Base-by-base conservation (phyloP, 164 flowering plant species). In the Malania oleifera region DNA sequence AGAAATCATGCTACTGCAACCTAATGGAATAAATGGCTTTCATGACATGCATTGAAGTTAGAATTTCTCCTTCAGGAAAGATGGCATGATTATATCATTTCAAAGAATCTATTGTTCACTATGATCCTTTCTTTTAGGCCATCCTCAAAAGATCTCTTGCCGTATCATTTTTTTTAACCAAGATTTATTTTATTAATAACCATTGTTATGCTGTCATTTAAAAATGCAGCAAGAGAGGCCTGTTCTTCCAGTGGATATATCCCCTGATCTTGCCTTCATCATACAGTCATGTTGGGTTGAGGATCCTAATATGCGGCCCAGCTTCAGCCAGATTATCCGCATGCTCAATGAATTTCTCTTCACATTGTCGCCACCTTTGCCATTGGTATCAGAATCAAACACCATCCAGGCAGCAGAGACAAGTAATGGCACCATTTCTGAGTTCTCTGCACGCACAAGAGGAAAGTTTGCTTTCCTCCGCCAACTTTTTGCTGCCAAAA, bases 211-310 rank as follows among this genome's bases (percentile, higher is more conserved):
- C 2, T 63, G 2, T 38, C 17, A 29, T 62, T 15, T 57, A 68
- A 18, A 28, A 48, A 19, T 73, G 70, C 87, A 91, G 98, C 91
- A 91, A 70, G 81, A 71, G 72, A 79, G 98, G 68, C 98, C 96
- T 5, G 65, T 18, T 47, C 62, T 88, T 61, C 86, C 95, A 7
- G 86, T 81, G 43, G 90, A 83, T 53, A 66, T 82, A 50, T 72
- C 90, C 31, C 77, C 83, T 1, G 95, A 86, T 22, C 82, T 91
- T 20, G 90, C 89, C 7, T 82, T 77, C 56, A 75, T 88, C 59
- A 65, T 91, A 23, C 96, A 82, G 52, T 88, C 98, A 12, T 88
- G 95, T 64, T 88, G 96, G 98, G 88, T 84, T 45, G 98, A 91
- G 73, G 98, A 91, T 58, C 81, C 98, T 38, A 88, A 84, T 62